Base-by-base conservation (phyloP, 352 stramenopile genomes). In the Globisporangium sylvaticum region DNA sequence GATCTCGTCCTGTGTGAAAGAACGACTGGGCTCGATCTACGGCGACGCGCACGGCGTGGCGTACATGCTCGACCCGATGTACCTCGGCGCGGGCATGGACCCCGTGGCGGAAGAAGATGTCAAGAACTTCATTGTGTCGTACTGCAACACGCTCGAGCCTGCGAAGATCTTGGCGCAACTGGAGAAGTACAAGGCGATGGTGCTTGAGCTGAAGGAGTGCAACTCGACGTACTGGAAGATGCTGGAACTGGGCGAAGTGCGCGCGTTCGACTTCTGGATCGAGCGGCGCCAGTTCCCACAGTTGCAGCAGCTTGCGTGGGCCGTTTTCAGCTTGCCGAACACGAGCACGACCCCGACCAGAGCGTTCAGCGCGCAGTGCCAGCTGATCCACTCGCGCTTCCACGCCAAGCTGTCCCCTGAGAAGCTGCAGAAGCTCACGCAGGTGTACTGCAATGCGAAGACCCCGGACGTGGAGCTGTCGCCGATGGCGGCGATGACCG, bases 21-120 rank as follows among this genome's bases (percentile, higher is more conserved):
- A 91, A 48, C 78, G 83, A 1, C 79, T 91, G n/a, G 73, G 83
- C 50, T 76, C 75, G 20, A 85, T 90, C 64, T 91, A 91, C 34
- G 74, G 81, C 4, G 73, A 87, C 22, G 76, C 73, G 4, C 83
- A 90, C 34, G 83, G 83, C 22, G 74, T 91, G 34, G 81, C 81
- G 7, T 88, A 84, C 64, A 64, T 85, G 50, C 61, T 91, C 24
- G 83, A 91, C 32, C 83, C 83, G 1, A 68, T 87, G 12, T 80
- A 80, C 57, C 66, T 89, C 18, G 83, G 79, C 31, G 66, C 65
- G 32, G 67, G 72, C 9, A 74, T 91, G 71, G 81, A 89, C 67
- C 70, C 75, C 4, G 60, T 50, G 50, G 84, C 84, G 63, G 76
- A 70, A 50, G 69, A 77, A 20, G 71, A 83, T 20, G 78, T 80